Percentiles rank a stretch among this genome's conserved stretches.
These are phyloP conservation scores for Ophiocytium majus DNA, from an alignment of 352 stramenopile genomes.

Conservation along the genomic window DNA sequence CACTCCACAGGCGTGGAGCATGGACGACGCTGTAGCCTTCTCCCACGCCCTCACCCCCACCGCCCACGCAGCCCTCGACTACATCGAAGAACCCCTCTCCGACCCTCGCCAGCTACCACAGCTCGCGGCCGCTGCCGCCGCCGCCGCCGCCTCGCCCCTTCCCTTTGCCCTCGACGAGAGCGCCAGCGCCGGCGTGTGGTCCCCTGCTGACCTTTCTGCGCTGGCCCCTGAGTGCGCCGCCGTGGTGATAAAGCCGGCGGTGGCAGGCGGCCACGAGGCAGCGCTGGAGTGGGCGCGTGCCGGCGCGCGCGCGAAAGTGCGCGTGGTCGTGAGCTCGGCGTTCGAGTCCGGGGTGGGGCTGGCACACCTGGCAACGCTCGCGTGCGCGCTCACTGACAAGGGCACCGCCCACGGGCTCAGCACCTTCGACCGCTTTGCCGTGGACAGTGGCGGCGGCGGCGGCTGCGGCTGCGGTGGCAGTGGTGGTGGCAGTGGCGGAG, in stretches of 20 bases:
- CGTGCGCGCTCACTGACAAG: conserved; percentile 32
- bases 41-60: neutral
- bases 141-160: too few species aligned
- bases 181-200: conserved; percentile 29
- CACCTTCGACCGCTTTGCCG: conserved; percentile 32
- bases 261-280: conserved; percentile 27
- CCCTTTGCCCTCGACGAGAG: conserved; percentile 52
- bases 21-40: conserved; percentile 50
- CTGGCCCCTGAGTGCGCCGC: conserved; percentile 25
- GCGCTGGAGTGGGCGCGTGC: conserved; percentile 21
- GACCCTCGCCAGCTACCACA: conserved; percentile 31
- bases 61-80: conserved; percentile 22
- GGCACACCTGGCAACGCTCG: conserved; percentile 35
- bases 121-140: conserved; percentile 26
- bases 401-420: conserved; percentile 36
- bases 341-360: conserved; percentile 47
- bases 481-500: too few species aligned
- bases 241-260: conserved; percentile 40
- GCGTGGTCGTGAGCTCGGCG: conserved; percentile 39
- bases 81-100: conserved; percentile 50
- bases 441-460: conserved; percentile 6
- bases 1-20: conserved; percentile 51
- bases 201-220: neutral
- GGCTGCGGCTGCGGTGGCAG: neutral
- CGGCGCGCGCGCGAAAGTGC: neutral